A percentile compares a stretch with the other conserved stretches of the same genome.
phyloP scores from a whole-genome alignment of 805 yeast genomes.

The Brettanomyces custersianus region DNA sequence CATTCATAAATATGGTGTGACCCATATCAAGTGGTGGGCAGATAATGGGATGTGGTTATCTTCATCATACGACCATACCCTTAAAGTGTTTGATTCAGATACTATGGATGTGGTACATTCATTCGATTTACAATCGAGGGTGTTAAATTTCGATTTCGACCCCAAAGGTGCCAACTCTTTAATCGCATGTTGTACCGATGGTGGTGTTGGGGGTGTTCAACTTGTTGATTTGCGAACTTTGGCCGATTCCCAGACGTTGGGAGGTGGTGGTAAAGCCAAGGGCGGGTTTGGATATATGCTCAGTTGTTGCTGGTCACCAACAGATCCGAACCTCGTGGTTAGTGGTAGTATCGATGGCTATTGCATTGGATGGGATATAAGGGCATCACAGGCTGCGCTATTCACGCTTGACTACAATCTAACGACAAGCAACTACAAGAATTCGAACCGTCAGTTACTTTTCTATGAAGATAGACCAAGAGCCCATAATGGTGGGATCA shows the following conservation, averaged over 20 bases:
- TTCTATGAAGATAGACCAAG: constrained; percentile 26
- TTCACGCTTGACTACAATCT: constrained; percentile 46
- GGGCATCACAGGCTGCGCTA: constrained; percentile 58
- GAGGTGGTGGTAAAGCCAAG: constrained; percentile 22
- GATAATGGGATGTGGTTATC: constrained; percentile 83
- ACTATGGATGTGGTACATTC: constrained; percentile 56
- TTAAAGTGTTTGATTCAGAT: constrained; percentile 77
- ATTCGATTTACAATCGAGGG: constrained; percentile 51
- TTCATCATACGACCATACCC: constrained; percentile 68
- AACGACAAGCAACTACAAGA: constrained; percentile 14
- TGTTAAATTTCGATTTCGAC: constrained; percentile 62
- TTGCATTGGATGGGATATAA: constrained; percentile 76
- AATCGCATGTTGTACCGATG: constrained; percentile 64
- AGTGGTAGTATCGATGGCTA: constrained; percentile 80
- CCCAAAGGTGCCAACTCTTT: constrained; percentile 36
- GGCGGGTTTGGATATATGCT: constrained; percentile 24
- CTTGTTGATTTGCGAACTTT: constrained; percentile 67
- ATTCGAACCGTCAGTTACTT: constrained; percentile 14
- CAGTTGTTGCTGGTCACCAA: constrained; percentile 57
- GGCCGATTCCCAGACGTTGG: constrained; percentile 62
- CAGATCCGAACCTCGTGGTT: constrained; percentile 49
- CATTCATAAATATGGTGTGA: constrained; percentile 66
- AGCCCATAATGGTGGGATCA: constrained; percentile 74
- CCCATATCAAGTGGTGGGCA: constrained; percentile 82
- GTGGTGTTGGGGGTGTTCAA: constrained; percentile 35